A percentile compares a stretch with the other conserved stretches of the same genome.
Evolutionary conservation across 23 red algal genomes (phyloP).

Genomic region (Pyropia yezoensis): DNA sequence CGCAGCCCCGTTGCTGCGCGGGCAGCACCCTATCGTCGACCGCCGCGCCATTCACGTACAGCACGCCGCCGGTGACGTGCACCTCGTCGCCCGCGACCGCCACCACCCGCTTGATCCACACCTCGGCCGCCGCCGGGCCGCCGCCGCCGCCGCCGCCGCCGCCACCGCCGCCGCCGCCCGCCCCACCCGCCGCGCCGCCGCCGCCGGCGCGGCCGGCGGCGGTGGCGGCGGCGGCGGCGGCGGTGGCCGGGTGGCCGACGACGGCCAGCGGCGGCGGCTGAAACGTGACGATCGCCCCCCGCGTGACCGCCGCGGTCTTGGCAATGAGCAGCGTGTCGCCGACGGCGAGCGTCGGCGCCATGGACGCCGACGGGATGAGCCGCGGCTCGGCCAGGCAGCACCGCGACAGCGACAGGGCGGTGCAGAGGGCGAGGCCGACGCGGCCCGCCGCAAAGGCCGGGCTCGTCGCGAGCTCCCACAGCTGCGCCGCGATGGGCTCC

Average conservation of each 20-base stretch:
- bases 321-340: constrained; percentile 94
- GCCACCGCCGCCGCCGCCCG: too few relatives aligned
- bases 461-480: too few relatives aligned
- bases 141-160: too few relatives aligned
- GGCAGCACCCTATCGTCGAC: too few relatives aligned
- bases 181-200: too few relatives aligned
- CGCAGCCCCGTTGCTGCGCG: too few relatives aligned
- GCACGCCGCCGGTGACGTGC: constrained; percentile 40
- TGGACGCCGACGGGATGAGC: constrained; percentile 87
- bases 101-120: constrained; percentile 90
- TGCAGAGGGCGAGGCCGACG: too few relatives aligned
- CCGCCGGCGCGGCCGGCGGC: too few relatives aligned
- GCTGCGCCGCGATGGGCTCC: too few relatives aligned
- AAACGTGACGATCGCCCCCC: constrained; percentile 92
- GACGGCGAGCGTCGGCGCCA: constrained; percentile 90
- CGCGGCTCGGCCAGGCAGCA: constrained; percentile 63
- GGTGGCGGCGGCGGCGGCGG: too few relatives aligned
- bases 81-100: constrained; percentile 74
- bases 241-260: constrained; percentile 4
- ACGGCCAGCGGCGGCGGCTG: constrained; percentile 53
- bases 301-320: constrained; percentile 49
- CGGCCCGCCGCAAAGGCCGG: too few relatives aligned
- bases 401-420: too few relatives aligned
- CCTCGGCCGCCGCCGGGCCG: constrained; percentile 63
- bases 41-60: constrained; percentile 63